These are phyloP conservation scores for Tolypocladium pustulatum DNA, from an alignment of 2,329 filamentous ascomycete genomes.

Conservation along the genomic window DNA sequence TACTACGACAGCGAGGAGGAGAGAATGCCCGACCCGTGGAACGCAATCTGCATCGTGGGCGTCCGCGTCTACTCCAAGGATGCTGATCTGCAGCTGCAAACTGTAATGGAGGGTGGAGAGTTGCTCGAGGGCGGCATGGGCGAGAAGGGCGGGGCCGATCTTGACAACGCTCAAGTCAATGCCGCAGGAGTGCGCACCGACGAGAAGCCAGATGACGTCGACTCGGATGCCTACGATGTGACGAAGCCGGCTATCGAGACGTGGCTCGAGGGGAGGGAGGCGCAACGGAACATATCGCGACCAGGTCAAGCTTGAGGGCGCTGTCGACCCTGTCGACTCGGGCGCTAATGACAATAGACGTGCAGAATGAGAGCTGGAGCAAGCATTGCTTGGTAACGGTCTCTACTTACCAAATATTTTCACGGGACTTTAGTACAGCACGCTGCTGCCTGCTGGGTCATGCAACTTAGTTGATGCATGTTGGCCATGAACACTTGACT, in stretches of 20 bases:
- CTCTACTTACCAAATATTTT: too few relatives aligned
- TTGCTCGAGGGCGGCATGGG: conserved; percentile 46
- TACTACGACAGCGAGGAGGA: conserved; percentile 47
- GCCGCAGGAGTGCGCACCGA: conserved; percentile 33
- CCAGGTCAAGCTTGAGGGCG: too few relatives aligned
- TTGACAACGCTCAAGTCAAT: conserved; percentile 47
- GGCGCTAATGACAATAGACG: neutral
- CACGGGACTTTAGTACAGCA: too few relatives aligned
- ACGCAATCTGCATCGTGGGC: conserved; percentile 51
- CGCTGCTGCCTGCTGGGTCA: too few relatives aligned
- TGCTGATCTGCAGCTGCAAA: conserved; percentile 38
- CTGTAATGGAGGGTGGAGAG: conserved; percentile 45
- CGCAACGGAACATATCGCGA: too few relatives aligned
- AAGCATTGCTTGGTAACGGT: neutral
- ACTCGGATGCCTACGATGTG: conserved; percentile 6
- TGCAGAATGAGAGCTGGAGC: neutral
- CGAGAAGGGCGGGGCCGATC: conserved; percentile 41
- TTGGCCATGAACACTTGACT: too few relatives aligned
- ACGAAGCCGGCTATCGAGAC: conserved; percentile 2
- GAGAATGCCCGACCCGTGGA: conserved; percentile 47
- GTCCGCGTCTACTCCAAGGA: conserved; percentile 52
- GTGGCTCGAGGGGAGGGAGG: neutral
- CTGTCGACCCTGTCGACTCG: neutral
- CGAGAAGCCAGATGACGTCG: neutral
- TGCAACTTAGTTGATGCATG: too few relatives aligned